These are phyloP conservation scores for Cubamyces sp. DNA, from an alignment of 768 basidiomycete species.

Conservation along the genomic window DNA sequence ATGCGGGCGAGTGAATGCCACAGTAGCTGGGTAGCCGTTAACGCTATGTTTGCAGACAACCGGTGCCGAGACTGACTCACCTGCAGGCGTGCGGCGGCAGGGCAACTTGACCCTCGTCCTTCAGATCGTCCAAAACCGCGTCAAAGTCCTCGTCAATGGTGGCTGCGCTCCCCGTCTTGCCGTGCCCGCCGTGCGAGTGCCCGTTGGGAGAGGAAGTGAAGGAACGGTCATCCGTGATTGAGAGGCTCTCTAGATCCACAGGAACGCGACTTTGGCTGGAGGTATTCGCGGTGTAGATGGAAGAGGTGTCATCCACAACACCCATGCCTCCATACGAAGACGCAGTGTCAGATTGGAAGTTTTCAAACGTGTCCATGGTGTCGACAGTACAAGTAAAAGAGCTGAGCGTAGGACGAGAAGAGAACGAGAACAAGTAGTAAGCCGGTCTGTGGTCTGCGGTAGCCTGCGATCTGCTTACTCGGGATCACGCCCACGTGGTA, in stretches of 20 bases:
- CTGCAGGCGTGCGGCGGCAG: slow-evolving; percentile 95
- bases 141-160: slow-evolving; percentile 82
- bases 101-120: slow-evolving; percentile 78
- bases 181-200: slow-evolving; percentile 42
- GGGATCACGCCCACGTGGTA: slow-evolving; percentile 16
- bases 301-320: slow-evolving; percentile 79
- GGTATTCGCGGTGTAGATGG: slow-evolving; percentile 77
- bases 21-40: slow-evolving; percentile 70
- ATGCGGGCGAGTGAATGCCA: slow-evolving; percentile 96
- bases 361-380: slow-evolving; percentile 80
- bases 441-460: neutral
- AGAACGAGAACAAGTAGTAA: slow-evolving; percentile 11
- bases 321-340: slow-evolving; percentile 78
- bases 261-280: slow-evolving; percentile 49
- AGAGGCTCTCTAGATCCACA: slow-evolving; percentile 69
- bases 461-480: slow-evolving; percentile 19
- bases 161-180: slow-evolving; percentile 26
- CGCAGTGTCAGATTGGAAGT: slow-evolving; percentile 83
- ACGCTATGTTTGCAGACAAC: slow-evolving; percentile 1
- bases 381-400: slow-evolving; percentile 7
- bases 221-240: slow-evolving; percentile 66
- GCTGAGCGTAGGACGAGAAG: neutral
- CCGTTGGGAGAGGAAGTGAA: slow-evolving; percentile 40
- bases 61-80: slow-evolving; percentile 47
- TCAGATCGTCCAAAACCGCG: slow-evolving; percentile 85